These are phyloP conservation scores for Gloeostereum incarnatum DNA, from an alignment of 768 basidiomycete genomes.

Conservation along the genomic window DNA sequence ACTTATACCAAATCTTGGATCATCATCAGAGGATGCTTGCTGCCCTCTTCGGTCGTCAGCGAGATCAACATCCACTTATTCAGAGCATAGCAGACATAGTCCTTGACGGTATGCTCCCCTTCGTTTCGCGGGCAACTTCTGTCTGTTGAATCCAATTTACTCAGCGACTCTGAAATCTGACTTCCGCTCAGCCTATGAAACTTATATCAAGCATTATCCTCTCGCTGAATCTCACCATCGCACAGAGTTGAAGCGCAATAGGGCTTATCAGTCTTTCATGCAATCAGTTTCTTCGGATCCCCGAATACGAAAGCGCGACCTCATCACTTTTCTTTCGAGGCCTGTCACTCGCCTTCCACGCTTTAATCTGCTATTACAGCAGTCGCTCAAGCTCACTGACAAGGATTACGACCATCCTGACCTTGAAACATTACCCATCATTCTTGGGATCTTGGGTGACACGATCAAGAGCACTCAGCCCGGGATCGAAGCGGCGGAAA, in stretches of 20 bases:
- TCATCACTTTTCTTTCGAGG: slow-evolving; percentile 75
- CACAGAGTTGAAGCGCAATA: slow-evolving; percentile 62
- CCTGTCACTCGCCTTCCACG: slow-evolving; percentile 87
- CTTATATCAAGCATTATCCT: slow-evolving; percentile 84
- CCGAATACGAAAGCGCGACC: slow-evolving; percentile 63
- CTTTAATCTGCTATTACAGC: slow-evolving; percentile 64
- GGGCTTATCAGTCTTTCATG: slow-evolving; percentile 57
- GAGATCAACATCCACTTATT: slow-evolving; percentile 78
- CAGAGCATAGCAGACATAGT: slow-evolving; percentile 80
- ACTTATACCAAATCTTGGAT: slow-evolving; percentile 56
- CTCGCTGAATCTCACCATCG: slow-evolving; percentile 78
- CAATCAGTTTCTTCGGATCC: slow-evolving; percentile 53
- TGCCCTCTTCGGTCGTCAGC: slow-evolving; percentile 70
- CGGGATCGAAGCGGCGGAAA: slow-evolving; percentile 85
- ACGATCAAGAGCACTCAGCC: slow-evolving; percentile 83
- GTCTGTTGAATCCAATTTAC: slow-evolving; percentile 18
- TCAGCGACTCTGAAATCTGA: slow-evolving; percentile 32
- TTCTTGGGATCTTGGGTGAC: slow-evolving; percentile 56
- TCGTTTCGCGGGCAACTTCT: slow-evolving; percentile 1
- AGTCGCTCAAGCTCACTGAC: slow-evolving; percentile 56
- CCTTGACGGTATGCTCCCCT: slow-evolving; percentile 51
- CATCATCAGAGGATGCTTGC: slow-evolving; percentile 64
- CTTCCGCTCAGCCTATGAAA: slow-evolving; percentile 64
- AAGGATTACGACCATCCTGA: slow-evolving; percentile 70
- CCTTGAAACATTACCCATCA: slow-evolving; percentile 64